Evolutionary conservation across 495 filamentous ascomycete species (phyloP).

Genomic region (Tuber borchii): DNA sequence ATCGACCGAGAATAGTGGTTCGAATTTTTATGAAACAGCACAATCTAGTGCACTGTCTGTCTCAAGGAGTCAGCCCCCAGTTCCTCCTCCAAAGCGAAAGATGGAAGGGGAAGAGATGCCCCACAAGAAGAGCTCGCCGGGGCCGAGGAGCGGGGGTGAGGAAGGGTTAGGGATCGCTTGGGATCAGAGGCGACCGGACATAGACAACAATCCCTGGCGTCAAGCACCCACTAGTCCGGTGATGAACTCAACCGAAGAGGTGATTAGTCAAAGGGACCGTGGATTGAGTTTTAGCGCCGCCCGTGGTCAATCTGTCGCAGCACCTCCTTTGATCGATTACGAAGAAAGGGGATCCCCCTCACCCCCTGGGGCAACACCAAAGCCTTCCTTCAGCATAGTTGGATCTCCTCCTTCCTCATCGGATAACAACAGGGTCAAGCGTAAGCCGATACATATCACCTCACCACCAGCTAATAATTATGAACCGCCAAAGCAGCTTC

Average conservation of each 20-base stretch:
- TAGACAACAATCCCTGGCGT: conserved; percentile 37
- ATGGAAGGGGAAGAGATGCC: conserved; percentile 36
- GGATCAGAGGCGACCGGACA: conserved; percentile 10
- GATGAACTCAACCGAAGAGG: conserved; percentile 10
- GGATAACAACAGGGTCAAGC: conserved; percentile 23
- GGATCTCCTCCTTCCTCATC: conserved; percentile 15
- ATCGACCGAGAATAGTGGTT: conserved; percentile 9
- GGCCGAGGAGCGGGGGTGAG: conserved; percentile 25
- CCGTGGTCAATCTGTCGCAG: conserved; percentile 12
- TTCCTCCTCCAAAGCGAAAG: conserved; percentile 37
- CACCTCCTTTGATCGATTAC: conserved; percentile 18
- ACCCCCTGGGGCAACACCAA: neutral
- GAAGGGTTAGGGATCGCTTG: conserved; percentile 16
- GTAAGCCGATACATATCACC: conserved; percentile 32
- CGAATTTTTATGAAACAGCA: neutral
- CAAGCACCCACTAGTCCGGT: conserved; percentile 11
- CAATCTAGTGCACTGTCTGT: neutral
- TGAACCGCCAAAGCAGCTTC: conserved; percentile 40
- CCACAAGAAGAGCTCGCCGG: conserved; percentile 31
- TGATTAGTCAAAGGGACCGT: conserved; percentile 10
- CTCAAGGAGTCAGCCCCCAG: conserved; percentile 18
- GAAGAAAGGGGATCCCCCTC: conserved; percentile 19
- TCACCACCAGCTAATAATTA: conserved; percentile 28
- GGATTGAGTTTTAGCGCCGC: conserved; percentile 12
- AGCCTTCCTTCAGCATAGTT: neutral